Conservation (phyloP, 78 protist genomes). For the Chrysochromulina parva region DNA sequence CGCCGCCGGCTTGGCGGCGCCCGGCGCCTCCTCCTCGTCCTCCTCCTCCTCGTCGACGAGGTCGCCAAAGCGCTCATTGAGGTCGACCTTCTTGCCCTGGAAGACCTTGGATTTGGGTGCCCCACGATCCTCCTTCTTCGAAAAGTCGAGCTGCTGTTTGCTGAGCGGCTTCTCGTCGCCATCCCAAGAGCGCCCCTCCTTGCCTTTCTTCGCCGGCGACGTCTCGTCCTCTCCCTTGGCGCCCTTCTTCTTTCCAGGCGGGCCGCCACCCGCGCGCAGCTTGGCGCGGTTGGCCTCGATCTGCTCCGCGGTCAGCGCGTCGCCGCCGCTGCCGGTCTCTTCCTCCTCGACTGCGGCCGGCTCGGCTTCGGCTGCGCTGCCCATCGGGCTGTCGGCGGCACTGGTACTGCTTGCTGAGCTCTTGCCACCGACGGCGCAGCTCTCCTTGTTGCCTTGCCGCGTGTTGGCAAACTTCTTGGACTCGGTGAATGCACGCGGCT, state of each 20-base stretch:
- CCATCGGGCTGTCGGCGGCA: neutral
- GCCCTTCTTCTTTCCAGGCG: neutral
- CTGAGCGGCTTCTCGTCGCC: neutral
- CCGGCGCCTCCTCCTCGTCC: neutral
- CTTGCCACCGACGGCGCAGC: neutral
- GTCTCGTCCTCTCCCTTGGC: neutral
- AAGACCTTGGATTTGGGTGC: neutral
- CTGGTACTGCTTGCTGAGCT: neutral
- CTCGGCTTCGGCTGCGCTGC: neutral
- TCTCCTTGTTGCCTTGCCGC: neutral
- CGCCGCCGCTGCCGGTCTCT: neutral
- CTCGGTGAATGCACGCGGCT: neutral
- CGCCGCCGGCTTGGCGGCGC: neutral
- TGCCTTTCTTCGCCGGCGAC: neutral
- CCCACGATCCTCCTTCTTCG: neutral
- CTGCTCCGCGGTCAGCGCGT: neutral
- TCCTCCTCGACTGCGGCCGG: neutral
- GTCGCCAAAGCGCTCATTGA: neutral
- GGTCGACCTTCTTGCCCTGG: neutral
- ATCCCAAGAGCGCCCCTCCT: constrained; percentile 5
- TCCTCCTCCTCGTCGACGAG: neutral
- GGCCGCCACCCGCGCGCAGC: neutral
- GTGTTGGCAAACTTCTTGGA: neutral
- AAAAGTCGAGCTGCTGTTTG: neutral
- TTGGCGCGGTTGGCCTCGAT: neutral